Percentiles rank a stretch among this genome's conserved stretches.
These are phyloP conservation scores for Aspergillus vadensis DNA, from an alignment of 2,329 filamentous ascomycete genomes.

Conservation along the genomic window DNA sequence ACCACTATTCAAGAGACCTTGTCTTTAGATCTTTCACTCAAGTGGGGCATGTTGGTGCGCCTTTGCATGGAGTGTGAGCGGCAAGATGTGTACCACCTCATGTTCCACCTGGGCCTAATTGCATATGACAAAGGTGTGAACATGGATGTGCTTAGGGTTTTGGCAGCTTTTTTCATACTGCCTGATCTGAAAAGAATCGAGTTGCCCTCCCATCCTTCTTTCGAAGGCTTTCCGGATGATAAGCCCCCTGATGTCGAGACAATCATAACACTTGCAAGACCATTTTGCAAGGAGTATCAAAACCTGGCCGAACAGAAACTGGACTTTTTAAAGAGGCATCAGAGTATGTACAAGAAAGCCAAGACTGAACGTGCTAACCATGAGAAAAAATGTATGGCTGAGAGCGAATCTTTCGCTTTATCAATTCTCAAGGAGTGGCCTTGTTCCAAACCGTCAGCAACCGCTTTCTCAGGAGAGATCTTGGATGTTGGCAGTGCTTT, in stretches of 20 bases:
- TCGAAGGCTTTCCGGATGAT: conserved; percentile 1
- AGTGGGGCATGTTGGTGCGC: conserved; percentile 51
- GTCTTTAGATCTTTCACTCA: conserved; percentile 35
- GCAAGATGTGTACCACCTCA: conserved; percentile 33
- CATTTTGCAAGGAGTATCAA: neutral
- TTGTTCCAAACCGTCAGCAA: conserved; percentile 35
- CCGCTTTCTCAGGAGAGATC: conserved; percentile 24
- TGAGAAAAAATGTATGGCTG: conserved; percentile 32
- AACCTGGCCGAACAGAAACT: too few relatives aligned
- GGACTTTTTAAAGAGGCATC: too few relatives aligned
- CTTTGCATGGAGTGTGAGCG: conserved; percentile 32
- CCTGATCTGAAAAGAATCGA: conserved; percentile 41
- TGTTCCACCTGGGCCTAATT: conserved; percentile 52
- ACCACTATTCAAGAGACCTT: conserved; percentile 46
- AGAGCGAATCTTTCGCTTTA: conserved; percentile 43
- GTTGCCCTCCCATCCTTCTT: conserved; percentile 32
- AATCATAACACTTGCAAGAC: neutral
- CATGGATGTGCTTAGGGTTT: conserved; percentile 45
- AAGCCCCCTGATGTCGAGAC: neutral
- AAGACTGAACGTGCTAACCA: conserved; percentile 28
- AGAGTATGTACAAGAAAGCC: too few relatives aligned
- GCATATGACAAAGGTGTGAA: conserved; percentile 44
- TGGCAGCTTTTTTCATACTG: conserved; percentile 51
- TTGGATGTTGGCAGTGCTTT: conserved; percentile 35
- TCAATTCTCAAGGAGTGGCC: conserved; percentile 53